Conservation (phyloP, 2,329 filamentous ascomycete genomes). For the Hypoxylon sp. region DNA sequence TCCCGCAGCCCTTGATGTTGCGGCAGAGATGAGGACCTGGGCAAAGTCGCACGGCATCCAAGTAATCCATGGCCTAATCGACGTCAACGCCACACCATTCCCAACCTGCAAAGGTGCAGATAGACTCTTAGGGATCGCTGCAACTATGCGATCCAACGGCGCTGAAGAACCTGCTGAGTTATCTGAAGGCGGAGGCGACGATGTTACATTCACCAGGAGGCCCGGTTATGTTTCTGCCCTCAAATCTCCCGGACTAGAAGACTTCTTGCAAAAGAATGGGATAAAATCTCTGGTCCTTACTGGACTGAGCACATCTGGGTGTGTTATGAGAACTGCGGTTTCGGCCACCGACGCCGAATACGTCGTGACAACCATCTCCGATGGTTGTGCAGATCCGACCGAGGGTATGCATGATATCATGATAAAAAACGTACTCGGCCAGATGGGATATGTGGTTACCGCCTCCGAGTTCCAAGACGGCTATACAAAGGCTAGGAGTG, state of each 20-base stretch:
- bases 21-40: slow-evolving; percentile 11
- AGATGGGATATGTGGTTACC: slow-evolving; percentile 6
- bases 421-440: neutral
- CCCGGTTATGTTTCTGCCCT: slow-evolving; percentile 16
- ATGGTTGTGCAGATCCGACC: slow-evolving; percentile 9
- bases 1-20: neutral
- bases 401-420: slow-evolving; percentile 15
- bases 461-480: slow-evolving; percentile 17
- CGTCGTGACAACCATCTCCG: slow-evolving; percentile 16
- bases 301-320: slow-evolving; percentile 23
- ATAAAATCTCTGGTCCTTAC: slow-evolving; percentile 9
- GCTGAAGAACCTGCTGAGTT: slow-evolving; percentile 8
- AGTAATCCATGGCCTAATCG: slow-evolving; percentile 15
- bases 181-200: slow-evolving; percentile 1
- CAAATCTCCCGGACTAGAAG: slow-evolving; percentile 15
- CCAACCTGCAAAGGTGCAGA: slow-evolving; percentile 13
- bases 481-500: neutral
- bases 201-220: slow-evolving; percentile 12
- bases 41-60: slow-evolving; percentile 13
- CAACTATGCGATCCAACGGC: neutral
- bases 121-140: neutral
- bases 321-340: slow-evolving; percentile 17
- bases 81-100: slow-evolving; percentile 7
- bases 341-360: slow-evolving; percentile 15
- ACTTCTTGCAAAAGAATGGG: slow-evolving; percentile 13